Percentiles rank a stretch among this genome's conserved stretches.
Evolutionary conservation across 148 eudicot species (phyloP).

Genomic region (Fagopyrum tataricum): DNA sequence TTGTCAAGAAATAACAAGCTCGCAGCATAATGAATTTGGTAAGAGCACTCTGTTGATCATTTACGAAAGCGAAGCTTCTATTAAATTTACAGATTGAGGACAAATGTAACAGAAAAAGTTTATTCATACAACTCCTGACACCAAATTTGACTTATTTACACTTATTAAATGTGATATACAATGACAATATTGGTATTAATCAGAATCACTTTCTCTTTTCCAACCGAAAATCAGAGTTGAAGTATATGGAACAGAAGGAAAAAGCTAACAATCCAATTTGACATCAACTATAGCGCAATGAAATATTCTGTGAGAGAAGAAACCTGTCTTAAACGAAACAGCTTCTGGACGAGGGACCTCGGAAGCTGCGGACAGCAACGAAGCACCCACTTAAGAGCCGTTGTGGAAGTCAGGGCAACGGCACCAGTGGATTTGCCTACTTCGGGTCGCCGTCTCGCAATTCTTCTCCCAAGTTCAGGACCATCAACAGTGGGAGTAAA

Average conservation of each 20-base stretch:
- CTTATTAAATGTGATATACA: neutral
- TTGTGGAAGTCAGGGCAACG: slow-evolving; percentile 19
- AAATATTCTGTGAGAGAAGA: neutral
- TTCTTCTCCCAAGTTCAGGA: slow-evolving; percentile 43
- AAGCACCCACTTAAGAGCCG: slow-evolving; percentile 85
- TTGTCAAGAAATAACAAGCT: neutral
- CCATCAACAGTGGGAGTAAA: slow-evolving; percentile 42
- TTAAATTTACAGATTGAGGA: neutral
- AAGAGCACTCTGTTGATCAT: neutral
- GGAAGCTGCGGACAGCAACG: slow-evolving; percentile 82
- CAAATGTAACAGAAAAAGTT: neutral
- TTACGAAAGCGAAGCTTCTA: neutral
- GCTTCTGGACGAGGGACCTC: slow-evolving; percentile 80
- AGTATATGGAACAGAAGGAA: neutral
- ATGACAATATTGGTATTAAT: neutral
- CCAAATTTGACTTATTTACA: neutral
- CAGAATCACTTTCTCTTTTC: too few species aligned
- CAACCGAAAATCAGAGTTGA: neutral
- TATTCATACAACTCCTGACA: neutral
- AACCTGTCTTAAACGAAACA: slow-evolving; percentile 92
- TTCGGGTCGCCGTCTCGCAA: slow-evolving; percentile 23
- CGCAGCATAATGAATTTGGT: neutral
- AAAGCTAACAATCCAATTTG: neutral
- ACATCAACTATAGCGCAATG: too few species aligned
- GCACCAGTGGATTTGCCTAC: neutral